A percentile compares a stretch with the other conserved stretches of the same genome.
Evolutionary conservation across 2,329 filamentous ascomycete species (phyloP).

Genomic region (Stemphylium beticola): DNA sequence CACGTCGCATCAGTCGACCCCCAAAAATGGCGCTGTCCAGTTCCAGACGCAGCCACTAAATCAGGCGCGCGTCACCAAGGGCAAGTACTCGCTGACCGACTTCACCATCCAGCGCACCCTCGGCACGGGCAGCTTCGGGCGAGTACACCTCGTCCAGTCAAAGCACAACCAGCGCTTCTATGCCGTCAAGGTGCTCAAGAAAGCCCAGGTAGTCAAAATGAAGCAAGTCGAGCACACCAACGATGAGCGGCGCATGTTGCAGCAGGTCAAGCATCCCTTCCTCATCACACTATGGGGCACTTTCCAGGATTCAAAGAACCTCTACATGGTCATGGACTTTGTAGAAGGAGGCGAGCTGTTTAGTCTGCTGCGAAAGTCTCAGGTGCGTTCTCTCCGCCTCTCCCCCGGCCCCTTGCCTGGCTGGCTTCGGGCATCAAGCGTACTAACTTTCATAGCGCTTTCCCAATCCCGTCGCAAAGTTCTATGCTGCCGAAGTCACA

Average conservation of each 20-base stretch:
- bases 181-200: conserved; percentile 97
- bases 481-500: conserved; percentile 97
- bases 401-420: not conserved
- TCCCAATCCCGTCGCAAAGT: conserved; percentile 97
- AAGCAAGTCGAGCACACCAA: conserved; percentile 99
- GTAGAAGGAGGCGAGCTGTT: conserved; percentile 98
- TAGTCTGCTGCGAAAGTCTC: conserved; percentile 88
- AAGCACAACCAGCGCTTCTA: conserved; percentile 99
- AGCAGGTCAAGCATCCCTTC: conserved; percentile 97
- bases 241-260: conserved; percentile 93
- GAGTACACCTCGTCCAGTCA: conserved; percentile 95
- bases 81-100: conserved; percentile 93
- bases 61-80: conserved; percentile 77
- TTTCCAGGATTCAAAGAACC: conserved; percentile 91
- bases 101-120: conserved; percentile 90
- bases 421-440: not conserved
- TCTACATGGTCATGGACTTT: conserved; percentile 99
- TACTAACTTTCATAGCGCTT: conserved; percentile 71
- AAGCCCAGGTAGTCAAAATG: conserved; percentile 99
- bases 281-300: conserved; percentile 98
- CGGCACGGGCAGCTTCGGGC: conserved; percentile 94
- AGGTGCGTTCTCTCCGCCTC: conserved; percentile 2
- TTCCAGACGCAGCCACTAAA: conserved; percentile 45
- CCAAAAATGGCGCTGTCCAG: conserved; percentile 49
- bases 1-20: conserved; percentile 23